phyloP scores from a whole-genome alignment of 306 rosid species.

The Fragaria vesca region DNA sequence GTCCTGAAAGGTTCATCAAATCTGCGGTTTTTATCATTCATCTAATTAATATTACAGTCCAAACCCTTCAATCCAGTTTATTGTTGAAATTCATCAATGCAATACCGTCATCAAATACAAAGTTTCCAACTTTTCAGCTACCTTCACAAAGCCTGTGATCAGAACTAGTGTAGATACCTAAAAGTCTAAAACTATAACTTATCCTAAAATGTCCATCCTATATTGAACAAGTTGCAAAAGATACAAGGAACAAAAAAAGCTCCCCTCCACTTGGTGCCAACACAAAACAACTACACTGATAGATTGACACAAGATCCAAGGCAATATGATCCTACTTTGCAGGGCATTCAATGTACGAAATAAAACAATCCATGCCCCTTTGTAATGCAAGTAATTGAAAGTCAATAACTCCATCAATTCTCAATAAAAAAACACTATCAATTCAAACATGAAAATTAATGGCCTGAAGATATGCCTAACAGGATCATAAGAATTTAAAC shows the following conservation, averaged over 20 bases:
- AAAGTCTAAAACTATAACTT: background rate
- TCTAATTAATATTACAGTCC: background rate
- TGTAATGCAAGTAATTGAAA: background rate
- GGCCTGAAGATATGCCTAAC: background rate
- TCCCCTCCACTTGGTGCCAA: background rate
- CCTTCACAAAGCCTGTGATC: background rate
- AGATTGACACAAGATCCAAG: background rate
- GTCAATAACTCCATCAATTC: background rate
- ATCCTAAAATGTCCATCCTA: background rate
- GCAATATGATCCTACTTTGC: background rate
- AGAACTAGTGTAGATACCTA: background rate
- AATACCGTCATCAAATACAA: background rate
- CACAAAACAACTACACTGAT: background rate
- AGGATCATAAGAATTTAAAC: background rate
- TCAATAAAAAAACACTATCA: too few species aligned
- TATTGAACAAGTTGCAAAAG: background rate
- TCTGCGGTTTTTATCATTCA: background rate
- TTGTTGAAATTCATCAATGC: background rate
- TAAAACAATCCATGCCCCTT: background rate
- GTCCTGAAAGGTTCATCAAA: background rate
- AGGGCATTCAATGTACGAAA: background rate
- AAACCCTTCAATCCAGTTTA: conserved; percentile 5
- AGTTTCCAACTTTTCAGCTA: background rate
- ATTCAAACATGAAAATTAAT: background rate
- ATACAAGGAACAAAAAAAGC: background rate